These are phyloP conservation scores for Scheffersomyces ergatensis DNA, from an alignment of 805 yeast genomes.

Conservation along the genomic window DNA sequence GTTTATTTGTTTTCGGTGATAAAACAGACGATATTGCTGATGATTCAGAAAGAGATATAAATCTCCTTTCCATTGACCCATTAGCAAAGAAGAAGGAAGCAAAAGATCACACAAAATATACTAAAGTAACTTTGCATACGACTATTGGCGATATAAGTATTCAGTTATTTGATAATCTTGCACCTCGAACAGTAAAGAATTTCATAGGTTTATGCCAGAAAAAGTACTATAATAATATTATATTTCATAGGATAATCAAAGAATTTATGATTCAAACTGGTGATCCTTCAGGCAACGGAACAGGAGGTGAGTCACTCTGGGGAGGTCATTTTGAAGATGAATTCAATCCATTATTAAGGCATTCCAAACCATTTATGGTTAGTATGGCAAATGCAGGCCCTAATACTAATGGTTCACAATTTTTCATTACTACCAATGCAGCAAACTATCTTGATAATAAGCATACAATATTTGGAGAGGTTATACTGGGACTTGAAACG, in stretches of 20 bases:
- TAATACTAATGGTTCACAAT: slow-evolving; percentile 22
- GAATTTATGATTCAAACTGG: slow-evolving; percentile 26
- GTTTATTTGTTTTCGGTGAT: slow-evolving; percentile 10
- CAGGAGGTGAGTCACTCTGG: slow-evolving; percentile 26
- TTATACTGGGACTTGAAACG: slow-evolving; percentile 17
- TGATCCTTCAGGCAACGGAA: slow-evolving; percentile 21
- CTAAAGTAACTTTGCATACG: slow-evolving; percentile 25
- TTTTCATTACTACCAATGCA: slow-evolving; percentile 20
- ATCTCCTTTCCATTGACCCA: no score
- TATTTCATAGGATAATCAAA: slow-evolving; percentile 23
- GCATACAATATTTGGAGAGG: slow-evolving; percentile 23
- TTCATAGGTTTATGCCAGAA: slow-evolving; percentile 30
- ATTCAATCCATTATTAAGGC: slow-evolving; percentile 20
- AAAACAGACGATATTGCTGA: no score
- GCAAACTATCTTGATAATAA: slow-evolving; percentile 19
- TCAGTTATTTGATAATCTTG: slow-evolving; percentile 27
- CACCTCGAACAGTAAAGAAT: slow-evolving; percentile 43
- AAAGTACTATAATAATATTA: slow-evolving; percentile 37
- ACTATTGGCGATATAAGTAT: slow-evolving; percentile 42
- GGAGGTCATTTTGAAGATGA: slow-evolving; percentile 26
- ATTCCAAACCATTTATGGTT: slow-evolving; percentile 28
- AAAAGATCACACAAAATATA: neutral
- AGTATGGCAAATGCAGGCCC: slow-evolving; percentile 20
- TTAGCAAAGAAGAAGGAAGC: neutral
- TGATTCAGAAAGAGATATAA: no score